Percentiles rank a stretch among this genome's conserved stretches.
Evolutionary conservation across 495 filamentous ascomycete genomes (phyloP).

Genomic region (Hypoxylon fuscum): DNA sequence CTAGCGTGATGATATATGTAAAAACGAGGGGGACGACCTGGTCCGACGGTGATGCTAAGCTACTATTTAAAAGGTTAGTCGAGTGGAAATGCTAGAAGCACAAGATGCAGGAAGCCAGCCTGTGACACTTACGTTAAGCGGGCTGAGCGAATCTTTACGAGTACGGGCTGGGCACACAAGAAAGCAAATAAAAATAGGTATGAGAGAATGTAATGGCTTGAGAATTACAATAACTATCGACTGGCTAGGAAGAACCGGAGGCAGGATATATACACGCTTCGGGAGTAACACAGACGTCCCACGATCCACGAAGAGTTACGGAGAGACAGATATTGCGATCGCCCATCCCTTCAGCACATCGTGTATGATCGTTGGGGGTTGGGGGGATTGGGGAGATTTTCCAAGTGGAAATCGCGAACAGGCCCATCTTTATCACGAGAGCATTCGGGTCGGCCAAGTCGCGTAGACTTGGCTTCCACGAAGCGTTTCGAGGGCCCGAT

Average conservation of each 20-base stretch:
- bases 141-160: too few species aligned
- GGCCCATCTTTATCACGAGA: constrained; percentile 21
- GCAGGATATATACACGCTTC: constrained; percentile 22
- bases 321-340: constrained; percentile 28
- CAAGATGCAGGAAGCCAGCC: neutral
- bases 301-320: constrained; percentile 1
- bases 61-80: neutral
- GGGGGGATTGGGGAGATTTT: constrained; percentile 4
- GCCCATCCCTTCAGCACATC: constrained; percentile 20
- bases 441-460: constrained; percentile 13
- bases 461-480: constrained; percentile 31
- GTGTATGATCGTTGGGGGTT: constrained; percentile 11
- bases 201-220: constrained; percentile 20
- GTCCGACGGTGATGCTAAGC: constrained; percentile 8
- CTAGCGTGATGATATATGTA: neutral
- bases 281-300: neutral
- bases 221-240: neutral
- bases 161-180: constrained; percentile 1
- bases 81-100: neutral
- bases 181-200: neutral
- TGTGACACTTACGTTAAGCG: constrained; percentile 2
- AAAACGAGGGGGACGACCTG: constrained; percentile 4
- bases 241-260: neutral
- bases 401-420: constrained; percentile 1
- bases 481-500: constrained; percentile 31